A percentile compares a stretch with the other conserved stretches of the same genome.
These are phyloP conservation scores for Tephrocybe sp. DNA, from an alignment of 768 basidiomycete genomes.

Conservation along the genomic window DNA sequence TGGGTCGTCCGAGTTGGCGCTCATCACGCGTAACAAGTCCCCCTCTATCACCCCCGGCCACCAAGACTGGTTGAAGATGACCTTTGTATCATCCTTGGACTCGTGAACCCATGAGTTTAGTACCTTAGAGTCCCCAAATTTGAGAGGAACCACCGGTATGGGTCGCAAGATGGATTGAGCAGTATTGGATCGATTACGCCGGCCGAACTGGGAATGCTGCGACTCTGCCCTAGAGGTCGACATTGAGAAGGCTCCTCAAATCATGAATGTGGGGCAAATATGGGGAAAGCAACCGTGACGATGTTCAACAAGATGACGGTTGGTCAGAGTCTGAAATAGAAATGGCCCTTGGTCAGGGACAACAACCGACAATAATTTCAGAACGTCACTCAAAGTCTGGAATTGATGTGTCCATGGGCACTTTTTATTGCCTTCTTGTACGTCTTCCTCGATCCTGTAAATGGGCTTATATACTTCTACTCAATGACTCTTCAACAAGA, in stretches of 20 bases:
- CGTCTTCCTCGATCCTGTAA: too few species aligned
- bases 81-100: constrained; percentile 44
- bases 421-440: too few species aligned
- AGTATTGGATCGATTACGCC: constrained; percentile 70
- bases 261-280: constrained; percentile 1
- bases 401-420: too few species aligned
- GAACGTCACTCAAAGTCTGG: too few species aligned
- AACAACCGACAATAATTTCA: too few species aligned
- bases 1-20: constrained; percentile 38
- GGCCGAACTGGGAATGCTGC: constrained; percentile 52
- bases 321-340: too few species aligned
- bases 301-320: too few species aligned
- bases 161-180: constrained; percentile 63
- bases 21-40: constrained; percentile 62
- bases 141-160: constrained; percentile 43
- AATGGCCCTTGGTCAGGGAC: too few species aligned
- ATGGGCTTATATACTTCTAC: too few species aligned
- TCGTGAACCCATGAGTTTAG: constrained; percentile 80
- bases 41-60: constrained; percentile 83
- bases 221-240: constrained; percentile 62
- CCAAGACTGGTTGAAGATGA: constrained; percentile 69
- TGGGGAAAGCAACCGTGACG: not conserved
- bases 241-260: constrained; percentile 37
- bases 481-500: too few species aligned
- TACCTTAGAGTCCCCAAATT: constrained; percentile 60